These are phyloP conservation scores for Skeletonema grethae DNA, from an alignment of 108 stramenopile species.

Conservation along the genomic window DNA sequence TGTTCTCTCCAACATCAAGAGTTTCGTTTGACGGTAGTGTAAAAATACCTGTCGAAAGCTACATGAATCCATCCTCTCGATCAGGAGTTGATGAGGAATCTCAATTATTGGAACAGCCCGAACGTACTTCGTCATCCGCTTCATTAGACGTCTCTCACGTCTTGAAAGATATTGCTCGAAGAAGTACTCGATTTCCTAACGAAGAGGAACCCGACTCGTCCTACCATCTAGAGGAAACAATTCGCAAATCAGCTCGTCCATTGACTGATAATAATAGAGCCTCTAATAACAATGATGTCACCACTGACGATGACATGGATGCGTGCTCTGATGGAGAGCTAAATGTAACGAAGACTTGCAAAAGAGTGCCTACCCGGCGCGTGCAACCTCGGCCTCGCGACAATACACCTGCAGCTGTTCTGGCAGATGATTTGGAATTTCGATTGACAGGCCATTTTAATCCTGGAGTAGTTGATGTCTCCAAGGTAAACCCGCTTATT, in stretches of 20 bases:
- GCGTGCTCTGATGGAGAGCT: conserved; percentile 21
- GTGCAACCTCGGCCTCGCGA: not conserved
- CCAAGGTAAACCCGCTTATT: conserved; percentile 22
- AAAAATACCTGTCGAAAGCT: not conserved
- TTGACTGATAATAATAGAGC: not conserved
- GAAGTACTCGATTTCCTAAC: conserved; percentile 30
- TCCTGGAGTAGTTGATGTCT: conserved; percentile 17
- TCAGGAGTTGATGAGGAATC: conserved; percentile 21
- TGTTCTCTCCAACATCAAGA: not conserved
- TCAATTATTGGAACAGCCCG: conserved; percentile 1
- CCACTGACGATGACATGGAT: conserved; percentile 3
- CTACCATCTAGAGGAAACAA: not conserved
- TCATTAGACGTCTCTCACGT: conserved; percentile 15
- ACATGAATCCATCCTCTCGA: not conserved
- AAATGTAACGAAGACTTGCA: conserved; percentile 1
- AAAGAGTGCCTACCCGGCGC: not conserved
- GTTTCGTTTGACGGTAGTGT: conserved; percentile 4
- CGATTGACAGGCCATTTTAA: conserved; percentile 21
- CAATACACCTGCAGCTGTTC: too few species aligned
- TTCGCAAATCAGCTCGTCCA: conserved; percentile 14
- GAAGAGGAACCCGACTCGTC: conserved; percentile 1
- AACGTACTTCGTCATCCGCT: conserved; percentile 4
- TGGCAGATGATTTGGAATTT: conserved; percentile 1
- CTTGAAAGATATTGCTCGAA: conserved; percentile 23
- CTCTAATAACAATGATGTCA: not conserved